Conservation (phyloP, 331 rosid species). For the Cydonia oblonga region DNA sequence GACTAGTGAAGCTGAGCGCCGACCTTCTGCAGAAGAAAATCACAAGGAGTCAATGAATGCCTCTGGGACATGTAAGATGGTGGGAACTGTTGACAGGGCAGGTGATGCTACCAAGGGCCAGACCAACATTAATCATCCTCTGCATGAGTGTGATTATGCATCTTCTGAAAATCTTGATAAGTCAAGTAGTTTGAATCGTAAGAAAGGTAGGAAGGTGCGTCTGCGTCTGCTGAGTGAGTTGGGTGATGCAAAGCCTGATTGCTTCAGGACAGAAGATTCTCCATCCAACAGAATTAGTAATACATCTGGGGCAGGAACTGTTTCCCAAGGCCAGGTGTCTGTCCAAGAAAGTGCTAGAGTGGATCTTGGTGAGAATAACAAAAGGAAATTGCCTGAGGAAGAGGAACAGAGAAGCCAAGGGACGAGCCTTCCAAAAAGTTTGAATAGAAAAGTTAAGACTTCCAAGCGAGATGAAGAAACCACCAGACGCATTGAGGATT, state of each 20-base stretch:
- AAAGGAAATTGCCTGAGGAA: slow-evolving; percentile 52
- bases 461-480: slow-evolving; percentile 30
- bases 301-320: slow-evolving; percentile 30
- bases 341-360: slow-evolving; percentile 32
- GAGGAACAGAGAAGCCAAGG: slow-evolving; percentile 32
- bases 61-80: slow-evolving; percentile 13
- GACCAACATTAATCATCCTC: slow-evolving; percentile 19
- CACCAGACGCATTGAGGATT: slow-evolving; percentile 9
- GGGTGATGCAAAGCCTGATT: slow-evolving; percentile 36
- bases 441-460: slow-evolving; percentile 22
- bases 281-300: slow-evolving; percentile 30
- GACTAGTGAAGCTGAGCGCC: slow-evolving; percentile 26
- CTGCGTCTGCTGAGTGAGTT: slow-evolving; percentile 80
- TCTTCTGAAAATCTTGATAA: slow-evolving; percentile 37
- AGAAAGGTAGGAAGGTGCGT: slow-evolving; percentile 46
- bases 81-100: slow-evolving; percentile 13
- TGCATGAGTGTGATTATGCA: slow-evolving; percentile 24
- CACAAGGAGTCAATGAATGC: slow-evolving; percentile 19
- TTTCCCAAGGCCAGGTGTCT: slow-evolving; percentile 37
- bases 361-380: slow-evolving; percentile 32
- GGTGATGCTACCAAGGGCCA: slow-evolving; percentile 21
- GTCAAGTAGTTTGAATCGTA: slow-evolving; percentile 43
- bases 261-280: slow-evolving; percentile 25
- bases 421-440: slow-evolving; percentile 20
- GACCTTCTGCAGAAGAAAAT: slow-evolving; percentile 24